Base-by-base conservation (phyloP, 1,139 yeast genomes). In the Groenewaldozyma sp. region DNA sequence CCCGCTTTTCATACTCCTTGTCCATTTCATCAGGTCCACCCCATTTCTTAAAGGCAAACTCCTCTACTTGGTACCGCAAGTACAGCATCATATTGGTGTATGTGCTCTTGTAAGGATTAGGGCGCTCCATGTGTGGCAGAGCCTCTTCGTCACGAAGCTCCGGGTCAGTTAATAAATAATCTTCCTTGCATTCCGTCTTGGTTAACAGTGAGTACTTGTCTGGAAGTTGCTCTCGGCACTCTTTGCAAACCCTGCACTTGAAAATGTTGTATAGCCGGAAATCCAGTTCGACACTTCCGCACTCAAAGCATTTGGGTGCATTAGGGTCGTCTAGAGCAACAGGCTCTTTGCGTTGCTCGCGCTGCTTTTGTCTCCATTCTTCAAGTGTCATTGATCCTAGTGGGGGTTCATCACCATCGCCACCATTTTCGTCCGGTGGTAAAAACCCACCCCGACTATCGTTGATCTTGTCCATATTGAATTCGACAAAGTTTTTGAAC, bases 161-260 rank as follows among this genome's bases (percentile, higher is more conserved):
- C 0, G 96, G 93, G 43, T 91, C 97, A 0, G 98, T 91, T 28
- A 91, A 60, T 34, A 91, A 71, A 55, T 93, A 93, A 62, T 93
- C 99, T 50, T 83, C 93, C 38, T 78, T 75, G 59, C 96, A 86
- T 61, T 93, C 99, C 0, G 99, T 93, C 61, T 93, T 93, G 9
- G 98, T 93, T 38, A 93, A 64, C 24, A 93, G 61, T 0, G 97
- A 76, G 56, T 88, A 93, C 56, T 91, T 91, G 37, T 93, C 95
- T 0, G 95, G 95, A 21, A 65, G 64, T 40, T 70, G 70, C 48
- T 75, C 76, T 26, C 77, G 76, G 60, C 98, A 91, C 37, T 72
- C 67, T 37, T 81, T 73, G 60, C 99, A 93, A 4, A 88, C 95
- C 10, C 86, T 67, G 20, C 79, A 64, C 24, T 71, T 67, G 64